A percentile compares a stretch with the other conserved stretches of the same genome.
Evolutionary conservation across 2,329 filamentous ascomycete genomes (phyloP).

Genomic region (Alternaria viburni): DNA sequence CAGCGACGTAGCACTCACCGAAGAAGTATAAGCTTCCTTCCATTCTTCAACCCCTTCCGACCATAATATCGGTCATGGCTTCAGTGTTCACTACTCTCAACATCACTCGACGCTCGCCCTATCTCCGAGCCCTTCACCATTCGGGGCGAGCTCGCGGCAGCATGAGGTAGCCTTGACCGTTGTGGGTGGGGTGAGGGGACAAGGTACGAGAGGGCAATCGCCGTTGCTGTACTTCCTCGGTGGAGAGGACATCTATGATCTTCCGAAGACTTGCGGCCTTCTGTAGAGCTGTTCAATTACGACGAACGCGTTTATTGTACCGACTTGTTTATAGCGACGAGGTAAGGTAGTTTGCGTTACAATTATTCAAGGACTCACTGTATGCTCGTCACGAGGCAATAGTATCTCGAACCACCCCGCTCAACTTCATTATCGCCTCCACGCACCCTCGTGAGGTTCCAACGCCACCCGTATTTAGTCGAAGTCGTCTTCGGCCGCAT

Average conservation of each 20-base stretch:
- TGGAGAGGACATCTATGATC: too few species aligned
- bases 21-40: not conserved
- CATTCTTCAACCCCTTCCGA: not conserved
- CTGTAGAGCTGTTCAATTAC: too few species aligned
- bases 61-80: not conserved
- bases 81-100: not conserved
- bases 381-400: not conserved
- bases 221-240: conserved; percentile 24
- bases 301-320: too few species aligned
- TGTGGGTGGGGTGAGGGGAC: conserved; percentile 25
- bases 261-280: too few species aligned
- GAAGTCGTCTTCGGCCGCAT: not conserved
- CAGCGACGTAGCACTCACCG: not conserved
- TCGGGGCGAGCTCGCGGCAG: conserved; percentile 13
- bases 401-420: not conserved
- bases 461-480: accelerated
- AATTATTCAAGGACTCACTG: not conserved
- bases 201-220: conserved; percentile 28
- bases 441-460: not conserved
- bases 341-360: accelerated
- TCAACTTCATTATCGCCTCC: not conserved
- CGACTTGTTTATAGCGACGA: too few species aligned
- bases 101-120: not conserved
- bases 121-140: conserved; percentile 16
- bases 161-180: conserved; percentile 24